phyloP scores from a whole-genome alignment of 129 eudicot genomes.

The Cynara cardunculus region DNA sequence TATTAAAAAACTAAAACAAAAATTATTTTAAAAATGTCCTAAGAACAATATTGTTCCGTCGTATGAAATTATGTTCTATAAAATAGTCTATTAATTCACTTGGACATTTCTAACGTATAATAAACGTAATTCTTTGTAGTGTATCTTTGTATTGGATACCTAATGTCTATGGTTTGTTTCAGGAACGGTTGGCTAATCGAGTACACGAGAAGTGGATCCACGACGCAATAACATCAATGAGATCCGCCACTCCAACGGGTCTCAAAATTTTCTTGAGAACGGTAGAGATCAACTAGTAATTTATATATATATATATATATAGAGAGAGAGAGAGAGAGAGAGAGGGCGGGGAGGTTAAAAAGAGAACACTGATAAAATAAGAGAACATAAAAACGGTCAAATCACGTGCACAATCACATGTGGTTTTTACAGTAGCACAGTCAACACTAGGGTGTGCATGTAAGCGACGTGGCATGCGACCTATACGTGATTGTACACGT shows the following conservation, averaged over 20 bases:
- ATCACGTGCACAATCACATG: too few species aligned
- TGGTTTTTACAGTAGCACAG: too few species aligned
- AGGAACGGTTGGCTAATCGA: conserved; percentile 27
- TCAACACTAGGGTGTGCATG: too few species aligned
- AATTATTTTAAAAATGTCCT: background rate
- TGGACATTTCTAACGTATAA: background rate
- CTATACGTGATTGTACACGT: too few species aligned
- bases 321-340: too few species aligned
- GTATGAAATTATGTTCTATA: background rate
- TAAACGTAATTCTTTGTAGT: background rate
- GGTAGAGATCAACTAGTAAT: conserved; percentile 18
- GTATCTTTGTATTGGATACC: background rate
- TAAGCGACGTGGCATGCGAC: too few species aligned
- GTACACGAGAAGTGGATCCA: conserved; percentile 40
- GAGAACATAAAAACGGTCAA: too few species aligned
- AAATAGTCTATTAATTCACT: background rate
- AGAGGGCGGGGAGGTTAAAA: too few species aligned
- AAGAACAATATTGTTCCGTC: background rate
- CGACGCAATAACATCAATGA: conserved; percentile 36
- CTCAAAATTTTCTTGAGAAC: conserved; percentile 41
- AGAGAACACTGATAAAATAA: too few species aligned
- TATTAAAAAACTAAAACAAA: background rate
- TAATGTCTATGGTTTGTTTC: background rate
- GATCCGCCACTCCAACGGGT: conserved; percentile 31
- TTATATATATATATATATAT: background rate